Percentiles rank a stretch among this genome's conserved stretches.
These are phyloP conservation scores for Porogramme epimiltina DNA, from an alignment of 1,284 basidiomycete species.

Conservation along the genomic window DNA sequence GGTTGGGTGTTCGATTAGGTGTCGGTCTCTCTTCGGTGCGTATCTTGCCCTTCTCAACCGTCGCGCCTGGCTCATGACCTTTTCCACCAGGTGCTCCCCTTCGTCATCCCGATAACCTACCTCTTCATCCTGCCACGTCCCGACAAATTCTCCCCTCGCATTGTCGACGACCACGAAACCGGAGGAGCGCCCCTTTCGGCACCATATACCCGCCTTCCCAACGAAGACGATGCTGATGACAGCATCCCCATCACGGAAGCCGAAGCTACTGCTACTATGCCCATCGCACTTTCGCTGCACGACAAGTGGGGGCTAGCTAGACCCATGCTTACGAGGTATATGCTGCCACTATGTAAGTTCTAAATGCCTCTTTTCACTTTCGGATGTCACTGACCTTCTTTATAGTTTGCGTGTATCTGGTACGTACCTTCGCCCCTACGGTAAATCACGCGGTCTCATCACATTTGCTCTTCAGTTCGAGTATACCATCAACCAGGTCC, in stretches of 20 bases:
- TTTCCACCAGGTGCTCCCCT: conserved; percentile 66
- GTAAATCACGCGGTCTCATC: not conserved
- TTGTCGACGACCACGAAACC: conserved; percentile 39
- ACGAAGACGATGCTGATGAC: conserved; percentile 35
- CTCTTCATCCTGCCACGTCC: conserved; percentile 72
- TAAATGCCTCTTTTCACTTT: not conserved
- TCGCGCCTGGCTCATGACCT: not conserved
- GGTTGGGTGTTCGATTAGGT: conserved; percentile 82
- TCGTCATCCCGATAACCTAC: conserved; percentile 75
- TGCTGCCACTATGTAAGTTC: conserved; percentile 77
- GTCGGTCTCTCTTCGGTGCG: conserved; percentile 80
- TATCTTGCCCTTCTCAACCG: conserved; percentile 2
- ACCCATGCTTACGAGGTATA: conserved; percentile 77
- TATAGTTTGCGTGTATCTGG: conserved; percentile 76
- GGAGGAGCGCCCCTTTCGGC: conserved; percentile 34
- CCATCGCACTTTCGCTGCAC: conserved; percentile 53
- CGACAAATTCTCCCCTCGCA: conserved; percentile 41
- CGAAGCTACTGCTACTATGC: conserved; percentile 23
- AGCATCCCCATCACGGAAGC: not conserved
- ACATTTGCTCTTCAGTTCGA: conserved; percentile 65
- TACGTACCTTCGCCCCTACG: conserved; percentile 38
- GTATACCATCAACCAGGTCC: conserved; percentile 89
- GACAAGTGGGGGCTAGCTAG: conserved; percentile 80
- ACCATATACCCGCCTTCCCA: conserved; percentile 58
- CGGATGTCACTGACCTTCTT: conserved; percentile 1